Evolutionary conservation across 2,329 filamentous ascomycete species (phyloP), one percentile per base, ranked within the genome.

Genomic region (Cordyceps cicadae): DNA sequence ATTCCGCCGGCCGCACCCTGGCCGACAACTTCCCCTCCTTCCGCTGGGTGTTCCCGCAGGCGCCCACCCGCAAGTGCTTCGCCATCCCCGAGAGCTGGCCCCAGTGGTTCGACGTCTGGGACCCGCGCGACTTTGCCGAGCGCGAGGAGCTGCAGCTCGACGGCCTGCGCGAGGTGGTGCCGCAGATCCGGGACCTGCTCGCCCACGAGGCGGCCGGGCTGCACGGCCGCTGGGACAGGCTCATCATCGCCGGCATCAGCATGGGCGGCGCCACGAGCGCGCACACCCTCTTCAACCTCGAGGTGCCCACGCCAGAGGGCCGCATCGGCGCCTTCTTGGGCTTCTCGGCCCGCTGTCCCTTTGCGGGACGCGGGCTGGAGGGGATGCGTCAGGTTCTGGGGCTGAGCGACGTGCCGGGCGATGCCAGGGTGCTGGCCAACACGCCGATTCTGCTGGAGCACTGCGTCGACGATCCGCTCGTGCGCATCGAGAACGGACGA

Each of bases 71-170:
- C 57, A 46, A 68, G 54, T 65, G 68, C 51, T 69, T 58, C 24
- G 19, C 39, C 53, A 24, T 8, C 17, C 39, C 66, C 54, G 67
- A 71, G 53, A 71, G 29, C 8, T 60, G 65, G 60, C 71, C 74
- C 9, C 77, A 80, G 64, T 83, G 79, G 80, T 83, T 82, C 66
- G 79, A 83, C 65, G 72, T 81, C 41, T 78, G 73, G 70, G 76
- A 77, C 54, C 69, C 75, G 0, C 65, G 69, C 19, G 68, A 77
- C 60, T 75, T 77, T 17, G 54, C 69, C 1, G 69, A 76, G n/a
- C 65, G 69, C 17, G 76, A 81, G 62, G 74, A 78, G 3, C 62
- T 78, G 5, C 78, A 81, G 65, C 66, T 67, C 0, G 63, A 68
- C 0, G 79, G 78, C 0, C 65, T 83, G 12, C 66, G 65, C 39